Percentiles rank a stretch among this genome's conserved stretches.
Conservation (phyloP, 768 basidiomycete species). For the Boletus reticulatus region DNA sequence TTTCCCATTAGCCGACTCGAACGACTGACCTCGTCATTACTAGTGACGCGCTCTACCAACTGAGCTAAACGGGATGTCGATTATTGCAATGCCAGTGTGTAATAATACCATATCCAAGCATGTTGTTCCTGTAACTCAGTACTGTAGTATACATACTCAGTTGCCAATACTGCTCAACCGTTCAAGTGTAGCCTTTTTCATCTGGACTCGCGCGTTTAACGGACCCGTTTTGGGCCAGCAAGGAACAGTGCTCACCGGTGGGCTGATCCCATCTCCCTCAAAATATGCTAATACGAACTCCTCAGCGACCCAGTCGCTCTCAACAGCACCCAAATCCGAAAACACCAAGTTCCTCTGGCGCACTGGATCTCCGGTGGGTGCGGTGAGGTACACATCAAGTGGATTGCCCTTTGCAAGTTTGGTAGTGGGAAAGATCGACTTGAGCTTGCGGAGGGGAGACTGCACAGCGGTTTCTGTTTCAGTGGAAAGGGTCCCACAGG, state of each 20-base stretch:
- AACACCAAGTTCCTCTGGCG: slow-evolving; percentile 58
- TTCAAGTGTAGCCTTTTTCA: slow-evolving; percentile 29
- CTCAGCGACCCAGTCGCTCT: slow-evolving; percentile 71
- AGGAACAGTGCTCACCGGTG: slow-evolving; percentile 48
- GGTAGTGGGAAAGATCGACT: slow-evolving; percentile 72
- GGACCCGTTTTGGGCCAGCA: neutral
- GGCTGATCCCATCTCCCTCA: slow-evolving; percentile 66
- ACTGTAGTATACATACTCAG: slow-evolving; percentile 3
- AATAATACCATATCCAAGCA: too few relatives aligned
- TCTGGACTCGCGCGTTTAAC: slow-evolving; percentile 15
- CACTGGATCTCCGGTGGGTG: slow-evolving; percentile 45
- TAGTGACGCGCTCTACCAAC: slow-evolving; percentile 67
- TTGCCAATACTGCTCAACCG: slow-evolving; percentile 18
- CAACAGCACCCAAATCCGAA: slow-evolving; percentile 69
- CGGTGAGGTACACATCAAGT: slow-evolving; percentile 65
- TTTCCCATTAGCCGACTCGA: slow-evolving; percentile 54
- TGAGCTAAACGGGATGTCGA: slow-evolving; percentile 36
- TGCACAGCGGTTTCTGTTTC: slow-evolving; percentile 57
- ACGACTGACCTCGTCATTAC: slow-evolving; percentile 71
- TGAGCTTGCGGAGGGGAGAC: slow-evolving; percentile 67
- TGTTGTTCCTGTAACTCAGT: too few relatives aligned
- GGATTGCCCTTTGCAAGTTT: slow-evolving; percentile 64
- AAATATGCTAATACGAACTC: slow-evolving; percentile 77
- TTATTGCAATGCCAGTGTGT: too few relatives aligned
- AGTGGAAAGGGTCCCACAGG: slow-evolving; percentile 51